Evolutionary conservation across 805 yeast species (phyloP), one percentile per base, ranked within the genome.

Genomic region (Cyberlindnera maclurae): DNA sequence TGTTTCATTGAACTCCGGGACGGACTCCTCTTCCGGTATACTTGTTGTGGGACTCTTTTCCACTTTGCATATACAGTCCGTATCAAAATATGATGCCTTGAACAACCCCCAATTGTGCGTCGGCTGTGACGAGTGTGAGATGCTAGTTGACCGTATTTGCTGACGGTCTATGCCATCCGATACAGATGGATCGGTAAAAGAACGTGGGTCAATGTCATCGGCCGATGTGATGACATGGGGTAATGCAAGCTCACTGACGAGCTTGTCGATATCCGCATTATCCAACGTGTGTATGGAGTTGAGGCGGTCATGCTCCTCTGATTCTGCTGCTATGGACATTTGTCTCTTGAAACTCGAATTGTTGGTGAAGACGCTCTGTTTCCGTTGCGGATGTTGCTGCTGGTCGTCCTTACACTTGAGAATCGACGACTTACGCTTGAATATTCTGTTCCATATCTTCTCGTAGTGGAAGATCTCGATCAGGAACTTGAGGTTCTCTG

Each of bases 401-500:
- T 41, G 18, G 29, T 45, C 55, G n/a, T 53, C 57, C 34, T 55
- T 52, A 36, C 62, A 57, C 39, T 56, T 58, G 34, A 59, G 39
- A 5, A 58, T 52, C 7, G 61, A 56, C 15, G 53, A 54, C 33
- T 58, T 51, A 33, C 60, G 49, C 34, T 58, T 55, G 48, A 57
- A 59, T 7, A 53, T 41, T 32, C 45, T 41, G 39, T 65, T 68
- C 60, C 66, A 67, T 37, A 58, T 59, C 50, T 64, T 59, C 44
- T 71, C 75, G 50, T 71, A 71, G 36, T 63, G 65, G 50, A 52
- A 69, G 13, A 70, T 68, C 40, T 67, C 69, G 4, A 70, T 59
- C 24, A 71, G 51, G 42, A 71, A 71, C 32, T 59, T 51, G 30
- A 71, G 57, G 51, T 68, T 70, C 50, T 71, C 77, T 37, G 58